Evolutionary conservation across 257 asterid species (phyloP).

Genomic region (Solanum lycopersicoides): DNA sequence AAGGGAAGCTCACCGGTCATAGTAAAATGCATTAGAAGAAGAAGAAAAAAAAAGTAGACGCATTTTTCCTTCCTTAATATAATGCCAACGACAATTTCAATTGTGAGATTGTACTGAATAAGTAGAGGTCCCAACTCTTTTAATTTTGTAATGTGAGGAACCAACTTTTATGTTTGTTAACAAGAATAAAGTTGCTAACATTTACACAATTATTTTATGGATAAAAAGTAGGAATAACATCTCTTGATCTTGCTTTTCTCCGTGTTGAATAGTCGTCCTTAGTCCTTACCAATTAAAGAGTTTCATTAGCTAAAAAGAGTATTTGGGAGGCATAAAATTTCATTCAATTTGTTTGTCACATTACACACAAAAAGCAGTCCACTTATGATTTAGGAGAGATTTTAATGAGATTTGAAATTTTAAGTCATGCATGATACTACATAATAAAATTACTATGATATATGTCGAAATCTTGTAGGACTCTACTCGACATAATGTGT

Average conservation of each 20-base stretch:
- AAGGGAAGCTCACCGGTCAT: no score
- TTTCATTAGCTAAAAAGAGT: not conserved
- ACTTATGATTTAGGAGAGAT: not conserved
- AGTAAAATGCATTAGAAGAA: conserved; percentile 27
- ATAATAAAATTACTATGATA: no score
- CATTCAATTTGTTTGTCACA: not conserved
- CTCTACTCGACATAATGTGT: no score
- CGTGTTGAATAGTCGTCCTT: not conserved
- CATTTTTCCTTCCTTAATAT: conserved; percentile 18
- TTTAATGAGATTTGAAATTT: no score
- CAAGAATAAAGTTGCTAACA: not conserved
- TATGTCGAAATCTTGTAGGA: no score
- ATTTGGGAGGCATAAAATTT: not conserved
- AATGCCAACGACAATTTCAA: not conserved
- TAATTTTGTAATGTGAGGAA: not conserved
- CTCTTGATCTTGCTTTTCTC: not conserved
- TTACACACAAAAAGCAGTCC: not conserved
- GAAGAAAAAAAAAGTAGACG: conserved; percentile 30
- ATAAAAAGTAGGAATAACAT: not conserved
- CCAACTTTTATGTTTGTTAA: not conserved
- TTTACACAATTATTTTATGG: not conserved
- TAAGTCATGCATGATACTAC: no score
- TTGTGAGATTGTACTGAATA: not conserved
- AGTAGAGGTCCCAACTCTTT: not conserved
- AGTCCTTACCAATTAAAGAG: not conserved